phyloP scores from a whole-genome alignment of 139 green algal species.

The Dunaliella primolecta region DNA sequence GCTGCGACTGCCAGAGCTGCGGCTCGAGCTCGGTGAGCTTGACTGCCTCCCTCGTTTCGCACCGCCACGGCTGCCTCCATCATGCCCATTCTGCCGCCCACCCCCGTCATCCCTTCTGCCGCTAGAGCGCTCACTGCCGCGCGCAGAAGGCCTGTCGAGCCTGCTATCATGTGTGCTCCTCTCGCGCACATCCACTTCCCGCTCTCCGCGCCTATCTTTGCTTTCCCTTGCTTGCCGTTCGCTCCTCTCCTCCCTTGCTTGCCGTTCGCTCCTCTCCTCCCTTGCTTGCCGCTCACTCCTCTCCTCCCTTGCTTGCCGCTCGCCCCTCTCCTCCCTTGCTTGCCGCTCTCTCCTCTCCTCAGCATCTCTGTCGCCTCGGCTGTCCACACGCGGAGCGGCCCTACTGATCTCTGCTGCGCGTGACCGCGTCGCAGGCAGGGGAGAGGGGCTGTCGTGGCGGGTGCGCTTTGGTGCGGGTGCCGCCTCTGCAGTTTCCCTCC shows the following conservation, averaged over 20 bases:
- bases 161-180: not conserved
- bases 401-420: no score
- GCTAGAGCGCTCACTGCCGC: not conserved
- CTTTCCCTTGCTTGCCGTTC: no score
- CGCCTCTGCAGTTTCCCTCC: not conserved
- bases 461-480: conserved; percentile 4
- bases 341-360: no score
- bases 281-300: no score
- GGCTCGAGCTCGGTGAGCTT: not conserved
- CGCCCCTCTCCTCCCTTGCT: no score
- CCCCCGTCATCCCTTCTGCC: not conserved
- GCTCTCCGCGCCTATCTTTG: no score
- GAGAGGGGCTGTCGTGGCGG: conserved; percentile 1
- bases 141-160: not conserved
- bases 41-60: not conserved
- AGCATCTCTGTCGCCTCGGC: no score
- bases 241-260: no score
- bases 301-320: no score
- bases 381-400: no score
- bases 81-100: not conserved
- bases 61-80: not conserved
- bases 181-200: not conserved
- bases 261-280: no score
- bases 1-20: not conserved
- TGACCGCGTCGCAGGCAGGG: not conserved